Evolutionary conservation across 208 protist genomes (phyloP), one percentile per base, ranked within the genome.

Genomic region (Jaenimonas drosophilae): DNA sequence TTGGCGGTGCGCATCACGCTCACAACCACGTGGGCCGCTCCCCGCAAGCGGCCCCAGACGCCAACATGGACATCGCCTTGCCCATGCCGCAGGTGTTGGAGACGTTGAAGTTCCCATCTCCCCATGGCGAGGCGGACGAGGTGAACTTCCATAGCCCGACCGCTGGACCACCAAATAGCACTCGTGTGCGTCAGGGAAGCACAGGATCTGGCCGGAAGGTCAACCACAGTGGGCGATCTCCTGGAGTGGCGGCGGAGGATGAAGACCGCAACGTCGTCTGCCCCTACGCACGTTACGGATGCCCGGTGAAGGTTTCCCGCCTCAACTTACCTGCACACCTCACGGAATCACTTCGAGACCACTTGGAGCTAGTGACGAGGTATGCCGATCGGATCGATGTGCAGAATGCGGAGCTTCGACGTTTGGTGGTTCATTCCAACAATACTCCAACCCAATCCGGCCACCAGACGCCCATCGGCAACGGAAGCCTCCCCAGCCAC

Each of bases 251-350:
- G 31, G 33, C 28, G 7, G 41, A 62, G 17, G 49, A 58, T 6
- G 48, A 43, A 26, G 27, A 20, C 7, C 4, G 42, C 20, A 24
- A 31, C 26, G 47, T 61, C 16, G 36, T 67, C 0, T 89, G 80
- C 60, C 80, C 80, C 0, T 89, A 89, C 56, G 56, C 70, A 7
- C 54, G 69, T 24, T 89, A 80, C 43, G 80, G 80, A 34, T 89
- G 80, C 56, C 51, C 44, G 7, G 50, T 60, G 23, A 65, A 49
- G 42, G 60, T 85, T 21, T 65, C 69, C n/a, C 56, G 56, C 6
- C 43, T 63, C 14, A 70, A 66, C 34, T 33, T 89, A 17, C 12
- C 64, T 0, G 53, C 59, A 12, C 80, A 89, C 39, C 49, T 89
- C 17, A 19, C 23, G 9, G 65, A 83, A 53, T 71, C 56, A 23